Evolutionary conservation across 371 early-diverging fungal species (phyloP).

Genomic region (Mucor saturninus): DNA sequence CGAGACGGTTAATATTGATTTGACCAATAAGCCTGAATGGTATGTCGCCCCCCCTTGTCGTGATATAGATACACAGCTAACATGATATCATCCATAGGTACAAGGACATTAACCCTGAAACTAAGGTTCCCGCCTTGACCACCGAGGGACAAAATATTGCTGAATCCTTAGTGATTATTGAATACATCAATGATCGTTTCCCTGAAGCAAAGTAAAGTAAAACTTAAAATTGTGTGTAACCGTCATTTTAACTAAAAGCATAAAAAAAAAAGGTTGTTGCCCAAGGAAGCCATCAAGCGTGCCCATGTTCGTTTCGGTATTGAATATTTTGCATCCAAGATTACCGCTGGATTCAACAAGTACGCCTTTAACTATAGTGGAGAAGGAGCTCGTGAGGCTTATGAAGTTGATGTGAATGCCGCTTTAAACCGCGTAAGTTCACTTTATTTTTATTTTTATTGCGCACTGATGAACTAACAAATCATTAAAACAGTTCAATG

Average conservation of each 20-base stretch:
- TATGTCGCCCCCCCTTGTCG: neutral
- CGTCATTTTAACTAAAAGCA: neutral
- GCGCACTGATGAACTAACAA: neutral
- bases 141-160: conserved; percentile 45
- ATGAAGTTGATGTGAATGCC: conserved; percentile 21
- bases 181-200: conserved; percentile 53
- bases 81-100: conserved; percentile 17
- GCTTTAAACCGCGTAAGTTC: conserved; percentile 38
- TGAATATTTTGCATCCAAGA: conserved; percentile 52
- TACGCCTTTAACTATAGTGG: conserved; percentile 24
- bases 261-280: conserved; percentile 34
- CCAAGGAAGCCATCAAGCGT: conserved; percentile 49
- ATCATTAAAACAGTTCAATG: conserved; percentile 35
- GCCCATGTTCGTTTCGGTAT: conserved; percentile 61
- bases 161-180: conserved; percentile 57
- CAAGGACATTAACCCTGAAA: conserved; percentile 53
- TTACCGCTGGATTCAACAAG: conserved; percentile 37
- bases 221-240: neutral
- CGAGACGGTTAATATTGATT: conserved; percentile 61
- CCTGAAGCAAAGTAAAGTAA: conserved; percentile 52
- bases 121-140: conserved; percentile 57
- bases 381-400: conserved; percentile 31
- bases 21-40: conserved; percentile 69
- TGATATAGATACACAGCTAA: neutral
- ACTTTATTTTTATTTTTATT: too few species aligned